Percentiles rank a stretch among this genome's conserved stretches.
These are phyloP conservation scores for Penicillium sp. DNA, from an alignment of 2,329 filamentous ascomycete species.

Conservation along the genomic window DNA sequence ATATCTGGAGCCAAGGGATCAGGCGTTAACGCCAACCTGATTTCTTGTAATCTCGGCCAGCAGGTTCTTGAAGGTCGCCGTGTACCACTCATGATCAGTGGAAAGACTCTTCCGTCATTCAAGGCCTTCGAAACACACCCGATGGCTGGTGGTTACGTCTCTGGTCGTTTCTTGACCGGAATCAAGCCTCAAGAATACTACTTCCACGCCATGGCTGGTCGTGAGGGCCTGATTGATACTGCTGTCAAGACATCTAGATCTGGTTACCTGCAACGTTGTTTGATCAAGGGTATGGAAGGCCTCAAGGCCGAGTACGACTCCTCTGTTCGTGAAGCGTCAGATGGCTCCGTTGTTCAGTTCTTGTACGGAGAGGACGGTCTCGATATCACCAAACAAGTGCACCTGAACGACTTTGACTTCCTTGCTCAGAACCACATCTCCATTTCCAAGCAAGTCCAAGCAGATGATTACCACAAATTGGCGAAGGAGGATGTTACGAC, in stretches of 20 bases:
- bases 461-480: constrained; percentile 50
- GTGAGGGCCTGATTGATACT: constrained; percentile 96
- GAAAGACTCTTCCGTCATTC: constrained; percentile 91
- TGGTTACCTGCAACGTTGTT: constrained; percentile 88
- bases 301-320: constrained; percentile 86
- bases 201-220: constrained; percentile 98
- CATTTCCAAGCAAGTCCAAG: constrained; percentile 63
- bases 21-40: constrained; percentile 88
- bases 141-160: constrained; percentile 84
- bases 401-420: constrained; percentile 83
- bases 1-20: constrained; percentile 90
- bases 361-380: constrained; percentile 93
- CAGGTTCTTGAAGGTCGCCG: constrained; percentile 90
- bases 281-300: constrained; percentile 98
- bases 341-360: constrained; percentile 89
- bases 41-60: constrained; percentile 94
- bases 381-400: constrained; percentile 88
- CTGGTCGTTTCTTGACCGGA: constrained; percentile 93
- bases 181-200: constrained; percentile 97
- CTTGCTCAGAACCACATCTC: constrained; percentile 76
- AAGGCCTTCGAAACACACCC: constrained; percentile 82
- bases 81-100: constrained; percentile 95
- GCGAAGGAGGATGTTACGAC: constrained; percentile 59
- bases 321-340: constrained; percentile 76
- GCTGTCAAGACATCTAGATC: constrained; percentile 97